phyloP scores from a whole-genome alignment of 2,329 filamentous ascomycete species.

The Sporothrix sp. region DNA sequence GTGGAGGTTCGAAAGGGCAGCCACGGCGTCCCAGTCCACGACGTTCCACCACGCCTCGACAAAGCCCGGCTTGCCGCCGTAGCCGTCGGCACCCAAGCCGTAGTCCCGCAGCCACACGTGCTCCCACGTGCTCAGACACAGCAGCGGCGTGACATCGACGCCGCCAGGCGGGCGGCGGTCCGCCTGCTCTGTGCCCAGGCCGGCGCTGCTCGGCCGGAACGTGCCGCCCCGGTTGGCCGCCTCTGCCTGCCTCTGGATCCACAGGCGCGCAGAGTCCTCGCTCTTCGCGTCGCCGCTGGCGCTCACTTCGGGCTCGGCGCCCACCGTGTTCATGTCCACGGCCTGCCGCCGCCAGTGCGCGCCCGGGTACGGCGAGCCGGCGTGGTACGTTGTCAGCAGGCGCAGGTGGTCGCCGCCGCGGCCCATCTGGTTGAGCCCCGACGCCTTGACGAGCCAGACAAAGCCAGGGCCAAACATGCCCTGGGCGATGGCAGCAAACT shows the following conservation, averaged over 20 bases:
- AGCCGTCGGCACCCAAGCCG: conserved; percentile 44
- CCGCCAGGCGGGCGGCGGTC: conserved; percentile 51
- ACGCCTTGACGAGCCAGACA: conserved; percentile 74
- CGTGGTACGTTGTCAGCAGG: conserved; percentile 81
- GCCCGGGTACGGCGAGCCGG: conserved; percentile 76
- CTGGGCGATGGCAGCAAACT: conserved; percentile 70
- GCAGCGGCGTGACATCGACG: conserved; percentile 60
- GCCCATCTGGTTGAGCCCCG: conserved; percentile 16
- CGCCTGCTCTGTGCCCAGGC: no score
- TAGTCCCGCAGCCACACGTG: conserved; percentile 86
- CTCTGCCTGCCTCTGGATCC: conserved; percentile 30
- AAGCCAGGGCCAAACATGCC: conserved; percentile 97
- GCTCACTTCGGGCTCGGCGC: conserved; percentile 29
- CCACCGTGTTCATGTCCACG: conserved; percentile 59
- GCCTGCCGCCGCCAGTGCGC: conserved; percentile 69
- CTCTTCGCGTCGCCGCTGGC: conserved; percentile 26
- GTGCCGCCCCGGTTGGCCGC: conserved; percentile 17
- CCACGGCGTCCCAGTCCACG: conserved; percentile 76
- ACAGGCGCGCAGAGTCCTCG: conserved; percentile 26
- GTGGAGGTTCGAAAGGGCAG: conserved; percentile 29
- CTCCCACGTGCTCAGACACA: conserved; percentile 96
- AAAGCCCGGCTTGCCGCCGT: conserved; percentile 65
- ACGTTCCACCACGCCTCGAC: conserved; percentile 76
- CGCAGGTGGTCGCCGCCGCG: conserved; percentile 34
- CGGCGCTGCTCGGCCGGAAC: no score